phyloP scores from a whole-genome alignment of 352 stramenopile species.

The Blastocystis sp. region DNA sequence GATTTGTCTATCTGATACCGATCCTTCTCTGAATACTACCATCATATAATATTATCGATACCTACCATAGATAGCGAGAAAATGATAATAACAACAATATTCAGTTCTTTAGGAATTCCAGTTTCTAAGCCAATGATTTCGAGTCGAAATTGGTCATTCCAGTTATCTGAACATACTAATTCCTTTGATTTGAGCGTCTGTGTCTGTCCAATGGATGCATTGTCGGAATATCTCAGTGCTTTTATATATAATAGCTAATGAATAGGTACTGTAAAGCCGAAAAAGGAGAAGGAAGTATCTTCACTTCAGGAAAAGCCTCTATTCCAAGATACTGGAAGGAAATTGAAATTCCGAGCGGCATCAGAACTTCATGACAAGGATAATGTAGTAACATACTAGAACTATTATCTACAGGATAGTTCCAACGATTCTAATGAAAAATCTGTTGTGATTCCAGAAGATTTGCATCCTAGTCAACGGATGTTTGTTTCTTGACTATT shows the following conservation, averaged over 20 bases:
- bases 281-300: not conserved
- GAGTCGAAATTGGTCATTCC: too few species aligned
- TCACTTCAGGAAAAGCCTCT: not conserved
- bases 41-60: not conserved
- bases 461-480: not conserved
- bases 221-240: not conserved
- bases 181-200: too few species aligned
- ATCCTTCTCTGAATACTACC: constrained; percentile 12
- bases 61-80: not conserved
- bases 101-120: too few species aligned
- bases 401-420: not conserved
- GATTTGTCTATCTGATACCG: constrained; percentile 26
- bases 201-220: not conserved
- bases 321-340: not conserved
- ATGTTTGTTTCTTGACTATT: not conserved
- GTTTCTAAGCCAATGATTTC: too few species aligned
- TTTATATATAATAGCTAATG: not conserved
- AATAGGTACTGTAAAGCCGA: not conserved
- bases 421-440: not conserved
- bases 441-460: not conserved
- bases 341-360: not conserved
- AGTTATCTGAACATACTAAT: too few species aligned
- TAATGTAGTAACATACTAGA: not conserved
- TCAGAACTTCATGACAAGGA: not conserved
- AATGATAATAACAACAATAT: not conserved